Evolutionary conservation across 805 yeast species (phyloP), one percentile per base, ranked within the genome.

Genomic region (Lipomyces anomalus): DNA sequence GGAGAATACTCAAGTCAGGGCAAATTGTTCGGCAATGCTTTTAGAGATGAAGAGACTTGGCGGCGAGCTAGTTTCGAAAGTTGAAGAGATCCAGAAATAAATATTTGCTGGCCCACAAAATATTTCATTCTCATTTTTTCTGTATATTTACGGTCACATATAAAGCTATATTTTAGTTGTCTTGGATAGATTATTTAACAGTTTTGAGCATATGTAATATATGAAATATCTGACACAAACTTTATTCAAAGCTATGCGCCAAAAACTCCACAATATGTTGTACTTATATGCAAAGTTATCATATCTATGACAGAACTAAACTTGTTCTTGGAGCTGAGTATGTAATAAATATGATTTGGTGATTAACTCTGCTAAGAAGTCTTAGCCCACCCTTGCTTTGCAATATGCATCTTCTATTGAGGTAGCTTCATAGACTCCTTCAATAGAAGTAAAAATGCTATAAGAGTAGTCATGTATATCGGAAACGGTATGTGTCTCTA

Each of bases 401-500:
- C 99, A 92, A 64, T 69, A 83, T 6, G 84, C 82, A 67, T 92
- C 99, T 37, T 78, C 77, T n/a, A 92, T 78, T 60, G 82, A 88
- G 36, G 87, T 75, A 4, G 97, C 97, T 64, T 89, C 95, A 61
- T 92, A 92, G 2, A 86, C 82, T 38, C 99, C 99, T 63, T 89
- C 96, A 53, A 86, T 67, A 55, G 85, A 83, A 1, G 95, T 90
- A 59, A 73, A 68, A 5, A 85, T 81, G 43, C 79, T 73, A 61
- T 86, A 79, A 57, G 80, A 84, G 58, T 79, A 68, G 1, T 76
- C 82, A 66, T 76, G 68, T 36, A 92, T 85, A 52, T 82, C 81
- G 20, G 71, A 60, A 22, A 78, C 79, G 16, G 69, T 60, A 42
- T 66, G 65, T 1, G 79, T 74, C 44, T 82, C 85, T 30, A 86